These are phyloP conservation scores for Carex myosuroides DNA, from an alignment of 176 grass and related monocot species.

Conservation along the genomic window DNA sequence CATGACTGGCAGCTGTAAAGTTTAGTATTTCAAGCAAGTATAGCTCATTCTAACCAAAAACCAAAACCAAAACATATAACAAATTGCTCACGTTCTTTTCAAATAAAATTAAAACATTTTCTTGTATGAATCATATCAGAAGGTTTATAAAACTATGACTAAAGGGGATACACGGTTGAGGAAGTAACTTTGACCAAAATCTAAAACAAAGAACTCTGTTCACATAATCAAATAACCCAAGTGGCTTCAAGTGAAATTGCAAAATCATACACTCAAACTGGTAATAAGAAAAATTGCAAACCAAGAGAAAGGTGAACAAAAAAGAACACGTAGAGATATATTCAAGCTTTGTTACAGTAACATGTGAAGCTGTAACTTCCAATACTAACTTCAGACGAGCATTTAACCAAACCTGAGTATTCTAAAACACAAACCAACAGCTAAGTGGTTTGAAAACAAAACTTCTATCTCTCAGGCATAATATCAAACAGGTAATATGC, in stretches of 20 bases:
- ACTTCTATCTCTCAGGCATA: background rate
- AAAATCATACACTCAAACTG: no score
- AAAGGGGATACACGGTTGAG: background rate
- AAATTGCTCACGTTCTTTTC: background rate
- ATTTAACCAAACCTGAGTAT: background rate
- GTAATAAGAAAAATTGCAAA: background rate
- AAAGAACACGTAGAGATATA: background rate
- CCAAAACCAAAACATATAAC: background rate
- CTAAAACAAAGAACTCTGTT: background rate
- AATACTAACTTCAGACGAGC: background rate
- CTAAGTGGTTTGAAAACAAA: background rate
- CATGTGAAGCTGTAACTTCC: background rate
- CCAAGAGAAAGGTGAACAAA: background rate
- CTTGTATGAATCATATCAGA: background rate
- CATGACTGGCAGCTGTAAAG: background rate
- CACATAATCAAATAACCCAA: background rate
- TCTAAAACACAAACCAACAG: background rate
- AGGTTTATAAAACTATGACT: background rate
- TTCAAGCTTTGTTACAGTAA: background rate
- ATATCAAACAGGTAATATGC: conserved; percentile 11
- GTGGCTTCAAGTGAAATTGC: background rate
- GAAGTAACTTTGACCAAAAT: background rate
- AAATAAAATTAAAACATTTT: background rate
- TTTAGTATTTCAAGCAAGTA: background rate
- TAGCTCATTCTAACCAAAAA: background rate